Conservation (phyloP, 106 monocot genomes). For the Ottelia alismoides region DNA sequence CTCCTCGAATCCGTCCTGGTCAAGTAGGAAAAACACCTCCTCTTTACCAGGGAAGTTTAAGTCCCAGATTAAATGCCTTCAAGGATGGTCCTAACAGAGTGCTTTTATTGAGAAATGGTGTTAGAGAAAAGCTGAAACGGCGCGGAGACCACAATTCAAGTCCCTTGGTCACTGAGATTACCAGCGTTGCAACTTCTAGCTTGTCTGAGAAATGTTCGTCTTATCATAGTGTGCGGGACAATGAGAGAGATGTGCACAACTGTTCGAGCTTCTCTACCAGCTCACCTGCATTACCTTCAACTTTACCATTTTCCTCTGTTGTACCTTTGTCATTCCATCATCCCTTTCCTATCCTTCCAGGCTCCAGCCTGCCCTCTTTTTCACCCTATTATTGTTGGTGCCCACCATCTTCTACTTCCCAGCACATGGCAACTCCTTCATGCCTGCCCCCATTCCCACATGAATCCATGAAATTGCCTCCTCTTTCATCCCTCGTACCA, state of each 20-base stretch:
- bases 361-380: slow-evolving; percentile 17
- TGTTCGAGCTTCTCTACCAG: no score
- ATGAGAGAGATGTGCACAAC: no score
- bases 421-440: slow-evolving; percentile 10
- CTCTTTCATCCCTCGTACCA: slow-evolving; percentile 38
- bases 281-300: no score
- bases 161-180: not conserved
- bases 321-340: slow-evolving; percentile 14
- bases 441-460: slow-evolving; percentile 6
- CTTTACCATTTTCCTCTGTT: no score
- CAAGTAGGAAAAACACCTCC: slow-evolving; percentile 24
- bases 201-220: no score
- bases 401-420: slow-evolving; percentile 44
- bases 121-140: slow-evolving; percentile 25
- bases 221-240: no score
- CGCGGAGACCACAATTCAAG: slow-evolving; percentile 14
- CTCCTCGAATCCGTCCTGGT: slow-evolving; percentile 4
- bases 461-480: slow-evolving; percentile 43
- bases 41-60: slow-evolving; percentile 28
- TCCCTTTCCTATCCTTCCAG: slow-evolving; percentile 12
- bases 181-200: no score
- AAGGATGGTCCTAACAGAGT: slow-evolving; percentile 29
- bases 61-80: slow-evolving; percentile 37
- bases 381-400: slow-evolving; percentile 97
- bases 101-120: slow-evolving; percentile 10